phyloP scores from a whole-genome alignment of 2,329 filamentous ascomycete genomes.

The Stachybotrys chartarum region DNA sequence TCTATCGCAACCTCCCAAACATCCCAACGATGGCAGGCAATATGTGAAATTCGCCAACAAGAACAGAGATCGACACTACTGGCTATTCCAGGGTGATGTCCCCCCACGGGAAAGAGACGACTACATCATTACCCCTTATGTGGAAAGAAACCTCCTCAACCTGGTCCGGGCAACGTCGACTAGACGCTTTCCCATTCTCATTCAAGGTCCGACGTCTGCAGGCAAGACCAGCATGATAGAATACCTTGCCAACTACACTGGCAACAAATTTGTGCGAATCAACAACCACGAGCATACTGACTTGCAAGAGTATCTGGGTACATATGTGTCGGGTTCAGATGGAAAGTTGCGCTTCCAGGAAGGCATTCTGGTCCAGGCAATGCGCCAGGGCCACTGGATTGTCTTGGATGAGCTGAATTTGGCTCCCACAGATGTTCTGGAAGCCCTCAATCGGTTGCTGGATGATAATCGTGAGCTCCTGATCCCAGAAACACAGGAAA shows the following conservation, averaged over 20 bases:
- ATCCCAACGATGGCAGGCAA: constrained; percentile 65
- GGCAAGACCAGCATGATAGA: constrained; percentile 99
- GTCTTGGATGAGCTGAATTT: constrained; percentile 96
- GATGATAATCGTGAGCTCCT: constrained; percentile 95
- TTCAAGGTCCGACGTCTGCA: constrained; percentile 94
- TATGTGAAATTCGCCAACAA: constrained; percentile 74
- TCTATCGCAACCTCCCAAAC: constrained; percentile 69
- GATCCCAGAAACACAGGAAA: constrained; percentile 92
- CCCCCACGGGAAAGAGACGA: constrained; percentile 65
- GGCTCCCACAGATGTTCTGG: constrained; percentile 92
- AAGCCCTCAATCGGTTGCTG: constrained; percentile 88
- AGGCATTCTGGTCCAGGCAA: constrained; percentile 83
- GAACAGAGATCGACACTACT: constrained; percentile 67
- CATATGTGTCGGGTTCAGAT: constrained; percentile 79
- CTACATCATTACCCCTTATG: constrained; percentile 95
- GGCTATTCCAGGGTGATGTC: constrained; percentile 70
- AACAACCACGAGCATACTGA: constrained; percentile 99
- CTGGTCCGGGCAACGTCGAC: constrained; percentile 91
- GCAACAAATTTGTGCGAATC: constrained; percentile 95
- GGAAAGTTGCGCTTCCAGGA: constrained; percentile 89
- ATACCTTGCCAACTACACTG: constrained; percentile 91
- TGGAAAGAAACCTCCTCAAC: constrained; percentile 91
- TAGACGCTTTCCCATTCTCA: constrained; percentile 81
- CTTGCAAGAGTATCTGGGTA: constrained; percentile 93
- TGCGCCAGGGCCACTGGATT: constrained; percentile 94